Conservation (phyloP, 192 early-diverging fungal species). For the Coemansia sp. region DNA sequence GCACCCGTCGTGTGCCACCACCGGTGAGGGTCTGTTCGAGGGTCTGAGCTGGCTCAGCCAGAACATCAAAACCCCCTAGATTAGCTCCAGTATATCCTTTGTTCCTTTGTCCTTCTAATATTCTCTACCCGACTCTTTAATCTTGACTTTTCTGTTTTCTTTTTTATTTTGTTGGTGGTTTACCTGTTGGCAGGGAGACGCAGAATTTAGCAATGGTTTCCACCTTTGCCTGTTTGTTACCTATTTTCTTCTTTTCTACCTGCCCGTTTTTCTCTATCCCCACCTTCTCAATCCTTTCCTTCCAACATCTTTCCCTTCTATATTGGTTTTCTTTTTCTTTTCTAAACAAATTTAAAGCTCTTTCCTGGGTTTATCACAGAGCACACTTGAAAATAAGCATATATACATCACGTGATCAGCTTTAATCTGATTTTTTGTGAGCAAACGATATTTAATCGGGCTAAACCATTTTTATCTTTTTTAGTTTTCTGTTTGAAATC, state of each 20-base stretch:
- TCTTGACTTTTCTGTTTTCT: conserved; percentile 3
- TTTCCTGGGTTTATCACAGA: too few species aligned
- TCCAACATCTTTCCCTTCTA: too few species aligned
- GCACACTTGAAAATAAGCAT: too few species aligned
- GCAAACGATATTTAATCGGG: background rate
- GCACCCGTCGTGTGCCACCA: conserved; percentile 79
- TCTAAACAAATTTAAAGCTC: too few species aligned
- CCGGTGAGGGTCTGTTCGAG: conserved; percentile 82
- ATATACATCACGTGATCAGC: too few species aligned
- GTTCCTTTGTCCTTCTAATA: conserved; percentile 6
- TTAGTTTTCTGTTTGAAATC: background rate
- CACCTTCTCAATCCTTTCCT: too few species aligned
- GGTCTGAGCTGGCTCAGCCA: conserved; percentile 85
- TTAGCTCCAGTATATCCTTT: background rate
- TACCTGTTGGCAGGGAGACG: background rate
- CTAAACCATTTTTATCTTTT: background rate
- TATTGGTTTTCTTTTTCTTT: too few species aligned
- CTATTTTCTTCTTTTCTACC: too few species aligned
- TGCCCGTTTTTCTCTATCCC: too few species aligned
- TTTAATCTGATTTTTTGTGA: background rate
- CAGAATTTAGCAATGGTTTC: background rate
- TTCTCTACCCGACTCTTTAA: conserved; percentile 5
- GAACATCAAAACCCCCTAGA: conserved; percentile 66
- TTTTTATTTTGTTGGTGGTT: background rate
- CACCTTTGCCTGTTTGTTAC: background rate